Conservation (phyloP, 2,329 filamentous ascomycete genomes). For the Cordyceps militaris region DNA sequence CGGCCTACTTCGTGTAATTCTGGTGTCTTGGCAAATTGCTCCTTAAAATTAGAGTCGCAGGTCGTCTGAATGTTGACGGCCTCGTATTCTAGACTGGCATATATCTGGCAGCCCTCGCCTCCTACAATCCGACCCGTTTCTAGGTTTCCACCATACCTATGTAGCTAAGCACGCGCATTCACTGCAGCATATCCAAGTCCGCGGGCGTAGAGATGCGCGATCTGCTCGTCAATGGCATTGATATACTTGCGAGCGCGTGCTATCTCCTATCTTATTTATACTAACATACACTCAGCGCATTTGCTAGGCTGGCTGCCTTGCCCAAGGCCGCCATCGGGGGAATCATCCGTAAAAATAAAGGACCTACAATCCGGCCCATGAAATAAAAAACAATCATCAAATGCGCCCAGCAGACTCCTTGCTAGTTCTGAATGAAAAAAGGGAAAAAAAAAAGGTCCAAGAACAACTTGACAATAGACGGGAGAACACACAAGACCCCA, state of each 20-base stretch:
- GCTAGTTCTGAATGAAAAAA: neutral
- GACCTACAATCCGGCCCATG: neutral
- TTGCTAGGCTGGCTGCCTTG: neutral
- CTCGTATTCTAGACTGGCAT: neutral
- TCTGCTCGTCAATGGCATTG: neutral
- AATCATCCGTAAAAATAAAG: neutral
- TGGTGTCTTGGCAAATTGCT: too few relatives aligned
- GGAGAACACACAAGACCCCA: neutral
- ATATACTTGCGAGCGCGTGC: neutral
- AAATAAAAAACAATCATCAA: neutral
- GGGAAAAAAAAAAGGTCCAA: neutral
- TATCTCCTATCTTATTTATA: neutral
- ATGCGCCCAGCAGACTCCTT: conserved; percentile 6
- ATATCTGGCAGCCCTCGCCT: neutral
- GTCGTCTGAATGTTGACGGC: neutral
- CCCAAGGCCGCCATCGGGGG: neutral
- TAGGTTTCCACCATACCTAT: neutral
- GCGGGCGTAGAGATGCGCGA: neutral
- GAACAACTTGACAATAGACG: neutral
- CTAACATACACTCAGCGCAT: conserved; percentile 1
- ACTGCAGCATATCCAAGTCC: neutral
- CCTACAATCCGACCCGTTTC: neutral
- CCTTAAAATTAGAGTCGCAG: neutral
- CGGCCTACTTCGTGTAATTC: too few relatives aligned
- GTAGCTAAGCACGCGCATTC: neutral